These are phyloP conservation scores for Malassezia obtusa DNA, from an alignment of 1,284 basidiomycete species.

Conservation along the genomic window DNA sequence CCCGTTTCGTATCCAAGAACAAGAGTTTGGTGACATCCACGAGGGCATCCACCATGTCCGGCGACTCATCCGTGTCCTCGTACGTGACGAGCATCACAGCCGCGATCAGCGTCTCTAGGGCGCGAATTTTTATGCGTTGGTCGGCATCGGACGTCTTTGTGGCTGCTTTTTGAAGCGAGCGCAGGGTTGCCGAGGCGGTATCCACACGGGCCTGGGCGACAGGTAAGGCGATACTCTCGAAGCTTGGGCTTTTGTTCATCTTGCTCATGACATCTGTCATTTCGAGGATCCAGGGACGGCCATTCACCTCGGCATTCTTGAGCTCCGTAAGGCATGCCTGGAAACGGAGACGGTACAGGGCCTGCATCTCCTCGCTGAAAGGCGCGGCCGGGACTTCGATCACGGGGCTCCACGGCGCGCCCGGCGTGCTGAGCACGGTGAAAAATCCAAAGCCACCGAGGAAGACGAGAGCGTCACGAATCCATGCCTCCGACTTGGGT, in stretches of 20 bases:
- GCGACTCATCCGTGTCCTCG: conserved; percentile 51
- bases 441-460: conserved; percentile 75
- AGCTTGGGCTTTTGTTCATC: conserved; percentile 62
- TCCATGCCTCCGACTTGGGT: conserved; percentile 70
- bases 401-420: conserved; percentile 50
- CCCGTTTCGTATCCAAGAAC: conserved; percentile 34
- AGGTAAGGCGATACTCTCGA: conserved; percentile 14
- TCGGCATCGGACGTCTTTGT: conserved; percentile 16
- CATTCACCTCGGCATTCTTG: conserved; percentile 59
- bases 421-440: conserved; percentile 57
- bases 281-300: conserved; percentile 69
- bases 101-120: conserved; percentile 28
- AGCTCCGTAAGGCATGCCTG: conserved; percentile 68
- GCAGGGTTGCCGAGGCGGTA: conserved; percentile 18
- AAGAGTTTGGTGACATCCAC: conserved; percentile 38
- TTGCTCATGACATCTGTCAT: conserved; percentile 58
- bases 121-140: conserved; percentile 20
- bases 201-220: conserved; percentile 25
- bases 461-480: conserved; percentile 68
- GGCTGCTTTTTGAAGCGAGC: conserved; percentile 26
- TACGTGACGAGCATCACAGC: conserved; percentile 38
- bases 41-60: conserved; percentile 33
- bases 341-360: conserved; percentile 61
- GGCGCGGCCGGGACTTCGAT: conserved; percentile 55
- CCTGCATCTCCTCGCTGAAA: conserved; percentile 63